A percentile compares a stretch with the other conserved stretches of the same genome.
phyloP scores from a whole-genome alignment of 1,139 yeast species.

The Saccharomycopsis hybrid region DNA sequence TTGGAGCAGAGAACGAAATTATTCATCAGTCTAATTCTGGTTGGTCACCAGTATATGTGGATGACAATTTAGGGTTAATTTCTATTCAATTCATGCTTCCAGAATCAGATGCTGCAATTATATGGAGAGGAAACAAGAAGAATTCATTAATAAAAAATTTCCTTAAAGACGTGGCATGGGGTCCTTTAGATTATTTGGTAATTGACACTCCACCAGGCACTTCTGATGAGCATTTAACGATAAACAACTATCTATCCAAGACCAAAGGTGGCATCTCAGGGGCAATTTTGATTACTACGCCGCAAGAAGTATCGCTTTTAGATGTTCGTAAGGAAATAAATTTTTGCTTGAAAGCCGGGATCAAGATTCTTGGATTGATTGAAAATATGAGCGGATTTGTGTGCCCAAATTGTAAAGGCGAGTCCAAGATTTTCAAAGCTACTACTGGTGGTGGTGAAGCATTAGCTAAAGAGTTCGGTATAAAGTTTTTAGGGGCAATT shows the following conservation, averaged over 20 bases:
- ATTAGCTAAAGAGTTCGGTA: constrained; percentile 68
- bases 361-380: constrained; percentile 79
- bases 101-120: constrained; percentile 85
- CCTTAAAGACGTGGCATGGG: constrained; percentile 95
- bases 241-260: constrained; percentile 61
- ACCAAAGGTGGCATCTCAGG: constrained; percentile 93
- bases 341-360: constrained; percentile 86
- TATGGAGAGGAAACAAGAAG: constrained; percentile 96
- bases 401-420: constrained; percentile 89
- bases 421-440: constrained; percentile 84
- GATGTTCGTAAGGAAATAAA: constrained; percentile 96
- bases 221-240: constrained; percentile 91
- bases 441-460: constrained; percentile 96
- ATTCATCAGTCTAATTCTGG: constrained; percentile 89
- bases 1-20: constrained; percentile 84
- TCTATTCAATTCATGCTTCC: constrained; percentile 95
- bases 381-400: constrained; percentile 99
- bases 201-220: constrained; percentile 99
- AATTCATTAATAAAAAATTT: constrained; percentile 91
- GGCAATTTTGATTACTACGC: constrained; percentile 91
- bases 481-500: constrained; percentile 82
- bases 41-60: constrained; percentile 95
- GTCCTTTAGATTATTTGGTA: constrained; percentile 81
- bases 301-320: constrained; percentile 91
- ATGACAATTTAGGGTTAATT: constrained; percentile 93